Conservation (phyloP, 169 alveolate species). For the Plasmodium relictum region DNA sequence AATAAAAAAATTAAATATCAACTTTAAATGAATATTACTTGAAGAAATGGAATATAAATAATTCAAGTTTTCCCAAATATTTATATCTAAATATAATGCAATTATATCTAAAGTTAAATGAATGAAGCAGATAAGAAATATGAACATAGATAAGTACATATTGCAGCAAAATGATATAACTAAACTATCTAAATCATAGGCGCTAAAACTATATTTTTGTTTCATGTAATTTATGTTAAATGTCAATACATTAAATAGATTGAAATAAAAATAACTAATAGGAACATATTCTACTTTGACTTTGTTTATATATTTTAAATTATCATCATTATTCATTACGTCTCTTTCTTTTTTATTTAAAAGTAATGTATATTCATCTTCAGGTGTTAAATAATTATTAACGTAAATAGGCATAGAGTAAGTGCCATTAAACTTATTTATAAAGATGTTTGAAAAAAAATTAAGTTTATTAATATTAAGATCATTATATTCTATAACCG, state of each 20-base stretch:
- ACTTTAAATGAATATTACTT: background rate
- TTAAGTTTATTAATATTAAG: slow-evolving; percentile 37
- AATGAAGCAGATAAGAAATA: slow-evolving; percentile 26
- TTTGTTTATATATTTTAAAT: background rate
- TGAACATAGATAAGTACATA: background rate
- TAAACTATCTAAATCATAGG: slow-evolving; percentile 40
- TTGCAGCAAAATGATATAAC: slow-evolving; percentile 13
- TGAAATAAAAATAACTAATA: slow-evolving; percentile 33
- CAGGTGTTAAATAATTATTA: slow-evolving; percentile 31
- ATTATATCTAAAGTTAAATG: slow-evolving; percentile 18
- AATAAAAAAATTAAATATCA: slow-evolving; percentile 10
- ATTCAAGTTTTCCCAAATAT: slow-evolving; percentile 14
- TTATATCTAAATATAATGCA: slow-evolving; percentile 13
- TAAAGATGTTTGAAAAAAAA: slow-evolving; percentile 34
- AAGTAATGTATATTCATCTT: slow-evolving; percentile 32
- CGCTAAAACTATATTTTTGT: slow-evolving; percentile 19
- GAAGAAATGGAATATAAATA: slow-evolving; percentile 13
- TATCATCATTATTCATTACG: background rate
- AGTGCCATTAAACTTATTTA: slow-evolving; percentile 8
- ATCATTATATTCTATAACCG: slow-evolving; percentile 55
- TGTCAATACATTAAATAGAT: slow-evolving; percentile 11
- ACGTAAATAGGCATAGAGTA: slow-evolving; percentile 29
- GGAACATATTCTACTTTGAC: slow-evolving; percentile 36
- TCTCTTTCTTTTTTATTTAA: slow-evolving; percentile 2
- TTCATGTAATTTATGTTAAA: slow-evolving; percentile 31